Conservation (phyloP, 75 land plant genomes). For the Sequoiadendron giganteum region DNA sequence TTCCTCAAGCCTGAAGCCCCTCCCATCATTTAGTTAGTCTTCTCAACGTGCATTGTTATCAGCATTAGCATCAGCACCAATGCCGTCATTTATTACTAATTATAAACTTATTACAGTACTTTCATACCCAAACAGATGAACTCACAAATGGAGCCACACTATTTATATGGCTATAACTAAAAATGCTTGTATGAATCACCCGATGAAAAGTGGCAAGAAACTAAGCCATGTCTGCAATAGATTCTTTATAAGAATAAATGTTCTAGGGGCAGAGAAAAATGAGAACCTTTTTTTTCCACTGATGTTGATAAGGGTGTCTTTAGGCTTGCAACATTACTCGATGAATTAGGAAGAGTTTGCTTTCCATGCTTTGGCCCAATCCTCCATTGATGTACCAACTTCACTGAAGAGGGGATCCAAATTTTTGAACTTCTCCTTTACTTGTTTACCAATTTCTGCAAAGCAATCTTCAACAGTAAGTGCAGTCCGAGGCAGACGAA, state of each 20-base stretch:
- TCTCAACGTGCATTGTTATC: not conserved
- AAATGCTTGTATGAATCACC: not conserved
- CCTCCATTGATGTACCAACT: conserved; percentile 68
- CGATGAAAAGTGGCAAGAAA: not conserved
- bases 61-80: not conserved
- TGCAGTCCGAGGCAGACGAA: conserved; percentile 46
- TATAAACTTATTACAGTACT: not conserved
- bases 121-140: not conserved
- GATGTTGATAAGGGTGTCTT: not conserved
- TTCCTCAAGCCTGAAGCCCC: not conserved
- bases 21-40: not conserved
- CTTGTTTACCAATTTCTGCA: conserved; percentile 52
- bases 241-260: not conserved
- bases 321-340: not conserved
- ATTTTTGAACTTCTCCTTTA: conserved; percentile 52
- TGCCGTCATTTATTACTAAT: not conserved
- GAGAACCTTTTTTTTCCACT: not conserved
- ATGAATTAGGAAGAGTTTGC: not conserved
- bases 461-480: conserved; percentile 68
- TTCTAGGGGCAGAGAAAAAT: not conserved
- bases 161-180: not conserved
- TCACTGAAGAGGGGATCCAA: conserved; percentile 51
- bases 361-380: conserved; percentile 79
- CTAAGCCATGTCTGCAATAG: not conserved
- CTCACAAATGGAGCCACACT: not conserved